Base-by-base conservation (phyloP, 2,329 filamentous ascomycete genomes). In the Phaeophleospora eucalypticola region DNA sequence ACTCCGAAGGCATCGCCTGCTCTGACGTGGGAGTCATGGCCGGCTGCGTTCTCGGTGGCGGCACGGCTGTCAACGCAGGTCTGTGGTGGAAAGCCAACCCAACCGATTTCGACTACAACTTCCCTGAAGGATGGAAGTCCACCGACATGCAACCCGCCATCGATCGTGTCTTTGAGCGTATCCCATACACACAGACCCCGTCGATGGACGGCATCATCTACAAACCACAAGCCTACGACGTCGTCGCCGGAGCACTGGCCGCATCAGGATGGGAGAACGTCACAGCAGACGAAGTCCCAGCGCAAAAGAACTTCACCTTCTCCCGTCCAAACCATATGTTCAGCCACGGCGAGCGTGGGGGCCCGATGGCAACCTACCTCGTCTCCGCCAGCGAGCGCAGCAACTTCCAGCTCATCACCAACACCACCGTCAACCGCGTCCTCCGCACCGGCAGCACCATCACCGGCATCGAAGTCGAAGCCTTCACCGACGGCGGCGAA, bases 21-120 rank as follows among this genome's bases (percentile, higher is more conserved):
- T 76, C 75, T 1, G 84, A 87, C 62, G 81, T 79, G n/a, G 82
- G 84, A 52, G 80, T 84, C 58, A 86, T 86, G 81, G 81, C 82
- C 10, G 84, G 83, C 12, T 87, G 84, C 52, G 73, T 87, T 36
- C 74, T 87, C 2, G 84, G 84, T 40, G 84, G 84, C 45, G 80
- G 81, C 6, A 78, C 80, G 12, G 78, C 81, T 20, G 73, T 86
- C 59, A 87, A 87, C 55, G 79, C 83, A 41, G 82, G 81, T 36
- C 72, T 87, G 27, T 86, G 81, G 78, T 84, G 81, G 75, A 81
- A 79, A 63, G 75, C 85, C 0, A 78, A 82, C 50, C 72, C 77
- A 4, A 63, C 70, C 6, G 86, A 89, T 62, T 89, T 84, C 72
- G 82, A 89, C 62, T 75, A 78, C 62, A 84, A 85, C 64, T 89